Evolutionary conservation across 163 green algal genomes (phyloP).

Genomic region (Chloroidium sp.): DNA sequence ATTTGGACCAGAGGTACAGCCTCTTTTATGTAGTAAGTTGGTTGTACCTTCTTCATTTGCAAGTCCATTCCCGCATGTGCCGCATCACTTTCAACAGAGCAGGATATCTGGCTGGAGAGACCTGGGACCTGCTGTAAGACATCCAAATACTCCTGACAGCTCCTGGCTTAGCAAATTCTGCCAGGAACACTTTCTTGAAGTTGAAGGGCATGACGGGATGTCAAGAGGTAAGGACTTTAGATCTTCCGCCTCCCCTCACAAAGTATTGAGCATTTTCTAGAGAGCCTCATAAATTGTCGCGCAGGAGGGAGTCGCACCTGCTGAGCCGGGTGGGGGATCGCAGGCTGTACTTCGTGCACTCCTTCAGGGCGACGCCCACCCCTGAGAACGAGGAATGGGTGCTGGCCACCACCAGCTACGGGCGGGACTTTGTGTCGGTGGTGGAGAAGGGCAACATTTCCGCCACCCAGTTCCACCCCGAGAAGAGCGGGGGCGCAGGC

Average conservation of each 20-base stretch:
- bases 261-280: too few relatives aligned
- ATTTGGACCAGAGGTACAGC: slow-evolving; percentile 30
- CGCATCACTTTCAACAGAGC: too few relatives aligned
- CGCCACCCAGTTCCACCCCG: slow-evolving; percentile 93
- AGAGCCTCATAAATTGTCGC: not conserved
- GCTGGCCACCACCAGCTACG: slow-evolving; percentile 83
- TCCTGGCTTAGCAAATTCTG: too few relatives aligned
- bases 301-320: slow-evolving; percentile 38
- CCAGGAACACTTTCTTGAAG: too few relatives aligned
- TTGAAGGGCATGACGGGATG: too few relatives aligned
- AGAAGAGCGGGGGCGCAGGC: slow-evolving; percentile 86
- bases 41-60: too few relatives aligned
- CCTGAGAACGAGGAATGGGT: slow-evolving; percentile 83
- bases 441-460: slow-evolving; percentile 68
- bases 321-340: slow-evolving; percentile 54
- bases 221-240: too few relatives aligned
- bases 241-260: too few relatives aligned
- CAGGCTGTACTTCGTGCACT: slow-evolving; percentile 98
- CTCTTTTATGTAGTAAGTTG: not conserved
- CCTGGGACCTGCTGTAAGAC: too few relatives aligned
- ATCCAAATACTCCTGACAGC: too few relatives aligned
- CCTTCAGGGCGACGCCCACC: slow-evolving; percentile 61
- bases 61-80: too few relatives aligned
- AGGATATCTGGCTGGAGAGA: too few relatives aligned
- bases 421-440: slow-evolving; percentile 74